A percentile compares a stretch with the other conserved stretches of the same genome.
Evolutionary conservation across 306 rosid genomes (phyloP).

Genomic region (Pachyrhizus erosus): DNA sequence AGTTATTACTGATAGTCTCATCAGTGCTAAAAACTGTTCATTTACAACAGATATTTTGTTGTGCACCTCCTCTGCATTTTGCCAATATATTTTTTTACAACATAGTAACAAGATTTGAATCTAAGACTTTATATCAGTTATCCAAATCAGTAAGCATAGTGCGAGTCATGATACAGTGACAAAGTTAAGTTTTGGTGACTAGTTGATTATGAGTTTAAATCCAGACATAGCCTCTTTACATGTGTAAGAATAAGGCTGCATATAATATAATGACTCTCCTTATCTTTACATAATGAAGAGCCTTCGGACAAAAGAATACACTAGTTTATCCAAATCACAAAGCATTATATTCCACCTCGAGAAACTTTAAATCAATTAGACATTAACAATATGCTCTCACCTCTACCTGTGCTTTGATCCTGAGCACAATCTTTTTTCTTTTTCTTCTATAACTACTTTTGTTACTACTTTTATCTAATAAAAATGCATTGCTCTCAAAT

Average conservation of each 20-base stretch:
- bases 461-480: background rate
- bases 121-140: background rate
- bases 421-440: background rate
- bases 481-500: background rate
- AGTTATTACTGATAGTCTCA: background rate
- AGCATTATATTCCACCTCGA: background rate
- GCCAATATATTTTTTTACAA: background rate
- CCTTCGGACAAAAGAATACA: too few relatives aligned
- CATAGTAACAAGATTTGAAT: background rate
- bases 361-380: background rate
- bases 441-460: background rate
- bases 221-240: too few relatives aligned
- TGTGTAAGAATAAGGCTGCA: too few relatives aligned
- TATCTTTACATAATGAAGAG: too few relatives aligned
- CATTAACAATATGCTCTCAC: background rate
- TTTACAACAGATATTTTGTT: background rate
- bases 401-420: background rate
- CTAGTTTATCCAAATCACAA: too few relatives aligned
- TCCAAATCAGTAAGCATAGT: too few relatives aligned
- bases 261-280: too few relatives aligned
- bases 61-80: background rate
- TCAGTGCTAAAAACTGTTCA: slow-evolving; percentile 23
- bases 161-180: too few relatives aligned
- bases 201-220: too few relatives aligned
- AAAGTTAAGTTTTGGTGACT: too few relatives aligned